Base-by-base conservation (phyloP, 148 eudicot species). In the Silene uniflora region DNA sequence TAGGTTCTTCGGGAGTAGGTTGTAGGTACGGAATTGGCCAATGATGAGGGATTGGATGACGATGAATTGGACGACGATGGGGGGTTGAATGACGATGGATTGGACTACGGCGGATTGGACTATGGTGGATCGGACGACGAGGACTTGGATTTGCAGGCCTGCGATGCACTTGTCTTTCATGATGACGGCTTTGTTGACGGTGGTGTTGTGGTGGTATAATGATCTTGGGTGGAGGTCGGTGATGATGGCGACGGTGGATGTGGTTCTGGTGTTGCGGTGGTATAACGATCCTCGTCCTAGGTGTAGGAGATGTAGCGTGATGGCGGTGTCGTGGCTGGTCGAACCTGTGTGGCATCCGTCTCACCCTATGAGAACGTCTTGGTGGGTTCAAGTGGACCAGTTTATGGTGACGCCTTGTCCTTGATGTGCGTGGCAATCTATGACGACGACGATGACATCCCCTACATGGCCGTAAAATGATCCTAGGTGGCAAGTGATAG, bases 401-500 rank as follows among this genome's bases (percentile, higher is more conserved):
- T 47, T 77, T 77, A 63, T 77, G 75, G 10, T 74, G 75, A 24
- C 24, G 77, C 22, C 72, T 79, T 19, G 81, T 73, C 23, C 42
- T 25, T 62, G 72, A 66, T 71, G 16, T 73, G 35, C 52, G 83
- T 47, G 77, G 80, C 22, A 73, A 16, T 54, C 32, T 81, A 25
- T 72, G 73, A 71, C 32, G 62, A 2, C 13, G 62, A 13, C 16
- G 62, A 24, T 71, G 73, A 21, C 80, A 66, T 23, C 77, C 49
- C 62, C 73, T 64, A 17, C 72, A 81, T 7, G 83, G 80, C 21
- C 77, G 80, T 0, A 73, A 24, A 35, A 73, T 81, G 24, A 81
- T 77, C 77, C 67, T 76, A 0, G 83, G 83, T 5, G 80, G 77
- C 18, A 69, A 42, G 27, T 62, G 83, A 61, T 72, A 76, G 3